Evolutionary conservation across 345 rosid genomes (phyloP).

Genomic region (Bruguiera parviflora): DNA sequence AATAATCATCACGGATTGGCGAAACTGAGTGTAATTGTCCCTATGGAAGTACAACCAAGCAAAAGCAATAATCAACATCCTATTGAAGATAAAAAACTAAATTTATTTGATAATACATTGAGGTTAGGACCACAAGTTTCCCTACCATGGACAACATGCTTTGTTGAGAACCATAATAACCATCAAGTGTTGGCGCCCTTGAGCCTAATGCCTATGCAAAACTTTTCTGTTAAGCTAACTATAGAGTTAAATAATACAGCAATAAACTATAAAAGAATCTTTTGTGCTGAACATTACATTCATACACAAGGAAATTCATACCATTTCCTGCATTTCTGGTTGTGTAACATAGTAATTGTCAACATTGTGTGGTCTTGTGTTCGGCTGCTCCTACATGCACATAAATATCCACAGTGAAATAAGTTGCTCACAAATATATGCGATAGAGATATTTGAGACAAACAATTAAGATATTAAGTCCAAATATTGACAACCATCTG

Average conservation of each 20-base stretch:
- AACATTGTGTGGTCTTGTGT: conserved; percentile 38
- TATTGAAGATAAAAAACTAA: conserved; percentile 5
- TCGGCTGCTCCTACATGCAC: conserved; percentile 36
- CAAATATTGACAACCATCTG: conserved; percentile 32
- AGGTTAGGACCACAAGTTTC: conserved; percentile 7
- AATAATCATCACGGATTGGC: conserved; percentile 41
- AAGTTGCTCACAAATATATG: neutral
- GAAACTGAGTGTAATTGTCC: conserved; percentile 32
- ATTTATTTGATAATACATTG: neutral
- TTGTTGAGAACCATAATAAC: conserved; percentile 40
- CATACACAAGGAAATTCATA: conserved; percentile 13
- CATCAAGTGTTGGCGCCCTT: conserved; percentile 41
- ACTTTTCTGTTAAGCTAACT: conserved; percentile 1
- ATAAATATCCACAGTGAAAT: neutral
- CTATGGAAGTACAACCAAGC: conserved; percentile 13
- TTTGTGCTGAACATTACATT: neutral
- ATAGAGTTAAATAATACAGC: neutral
- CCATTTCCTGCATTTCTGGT: conserved; percentile 40
- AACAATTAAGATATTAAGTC: conserved; percentile 5
- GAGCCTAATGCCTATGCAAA: conserved; percentile 41
- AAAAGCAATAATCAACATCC: neutral
- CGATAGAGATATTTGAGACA: conserved; percentile 1
- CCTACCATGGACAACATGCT: conserved; percentile 45
- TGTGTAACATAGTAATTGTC: conserved; percentile 46
- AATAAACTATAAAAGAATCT: conserved; percentile 3